These are phyloP conservation scores for Biancaea sappan DNA, from an alignment of 306 rosid genomes.

Conservation along the genomic window DNA sequence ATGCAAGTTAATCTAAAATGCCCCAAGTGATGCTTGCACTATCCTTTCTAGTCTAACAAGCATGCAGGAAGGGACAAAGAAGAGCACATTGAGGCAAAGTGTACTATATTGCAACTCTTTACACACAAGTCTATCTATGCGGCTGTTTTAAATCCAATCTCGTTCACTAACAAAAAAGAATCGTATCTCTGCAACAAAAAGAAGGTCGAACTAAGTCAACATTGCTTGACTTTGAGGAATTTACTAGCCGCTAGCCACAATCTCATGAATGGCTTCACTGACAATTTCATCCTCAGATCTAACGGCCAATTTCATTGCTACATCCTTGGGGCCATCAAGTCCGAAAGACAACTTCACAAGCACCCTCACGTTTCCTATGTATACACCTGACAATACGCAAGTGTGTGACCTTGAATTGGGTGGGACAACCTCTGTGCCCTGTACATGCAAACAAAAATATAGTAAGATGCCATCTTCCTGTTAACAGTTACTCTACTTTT, in stretches of 20 bases:
- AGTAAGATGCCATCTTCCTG: conserved; percentile 25
- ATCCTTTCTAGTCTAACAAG: conserved; percentile 33
- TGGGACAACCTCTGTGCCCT: conserved; percentile 91
- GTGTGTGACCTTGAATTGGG: conserved; percentile 93
- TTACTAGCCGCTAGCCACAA: conserved; percentile 84
- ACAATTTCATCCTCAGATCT: conserved; percentile 80
- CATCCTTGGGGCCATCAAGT: conserved; percentile 87
- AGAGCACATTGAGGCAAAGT: conserved; percentile 19
- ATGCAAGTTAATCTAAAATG: conserved; percentile 11
- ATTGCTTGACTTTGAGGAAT: conserved; percentile 28
- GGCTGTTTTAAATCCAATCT: conserved; percentile 42
- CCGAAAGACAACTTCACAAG: conserved; percentile 87
- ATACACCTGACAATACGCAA: conserved; percentile 81
- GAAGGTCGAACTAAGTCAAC: conserved; percentile 32
- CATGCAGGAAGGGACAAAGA: conserved; percentile 31
- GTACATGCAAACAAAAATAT: conserved; percentile 37
- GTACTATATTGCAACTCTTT: conserved; percentile 42
- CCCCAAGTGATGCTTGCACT: conserved; percentile 19
- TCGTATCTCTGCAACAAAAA: conserved; percentile 27
- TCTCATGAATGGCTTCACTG: conserved; percentile 86
- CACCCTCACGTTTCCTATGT: conserved; percentile 78
- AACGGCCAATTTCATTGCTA: conserved; percentile 89
- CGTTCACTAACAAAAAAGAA: conserved; percentile 29
- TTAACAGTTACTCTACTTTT: conserved; percentile 1
- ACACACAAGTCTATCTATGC: conserved; percentile 45